These are phyloP conservation scores for Fusarium longipes DNA, from an alignment of 2,329 filamentous ascomycete species.

Conservation along the genomic window DNA sequence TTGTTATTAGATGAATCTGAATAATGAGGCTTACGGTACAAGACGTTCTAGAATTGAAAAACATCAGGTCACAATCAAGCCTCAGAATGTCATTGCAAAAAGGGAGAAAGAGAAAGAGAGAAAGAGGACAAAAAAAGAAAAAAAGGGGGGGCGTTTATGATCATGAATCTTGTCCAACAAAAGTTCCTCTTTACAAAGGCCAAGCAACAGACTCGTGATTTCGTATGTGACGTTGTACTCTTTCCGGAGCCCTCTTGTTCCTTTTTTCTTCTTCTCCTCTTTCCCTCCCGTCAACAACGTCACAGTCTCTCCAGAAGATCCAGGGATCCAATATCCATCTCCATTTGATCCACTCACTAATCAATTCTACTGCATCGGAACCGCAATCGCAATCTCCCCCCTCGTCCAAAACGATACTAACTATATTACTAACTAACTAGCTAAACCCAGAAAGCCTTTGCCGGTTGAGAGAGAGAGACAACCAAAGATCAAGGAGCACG, in stretches of 20 bases:
- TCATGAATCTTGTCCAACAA: too few relatives aligned
- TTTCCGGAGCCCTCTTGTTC: background rate
- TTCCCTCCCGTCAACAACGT: background rate
- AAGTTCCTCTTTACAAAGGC: too few relatives aligned
- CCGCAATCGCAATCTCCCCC: background rate
- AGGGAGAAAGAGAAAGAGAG: background rate
- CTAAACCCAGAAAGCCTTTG: slow-evolving; percentile 6
- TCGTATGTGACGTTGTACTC: slow-evolving; percentile 1
- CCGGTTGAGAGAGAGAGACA: background rate
- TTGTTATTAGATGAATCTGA: background rate
- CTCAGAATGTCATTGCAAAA: background rate
- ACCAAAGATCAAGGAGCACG: background rate
- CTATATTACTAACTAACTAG: background rate
- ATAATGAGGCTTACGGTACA: background rate
- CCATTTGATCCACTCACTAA: slow-evolving; percentile 1
- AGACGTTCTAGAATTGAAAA: background rate
- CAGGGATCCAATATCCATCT: background rate
- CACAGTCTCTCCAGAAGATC: background rate
- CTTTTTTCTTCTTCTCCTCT: background rate
- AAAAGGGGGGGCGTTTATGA: background rate
- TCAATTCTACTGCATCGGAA: background rate
- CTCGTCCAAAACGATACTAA: background rate
- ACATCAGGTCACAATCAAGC: background rate
- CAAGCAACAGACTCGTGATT: background rate
- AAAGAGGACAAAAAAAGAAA: too few relatives aligned